Conservation (phyloP, 306 rosid species). For the Ochetophila trinervis region DNA sequence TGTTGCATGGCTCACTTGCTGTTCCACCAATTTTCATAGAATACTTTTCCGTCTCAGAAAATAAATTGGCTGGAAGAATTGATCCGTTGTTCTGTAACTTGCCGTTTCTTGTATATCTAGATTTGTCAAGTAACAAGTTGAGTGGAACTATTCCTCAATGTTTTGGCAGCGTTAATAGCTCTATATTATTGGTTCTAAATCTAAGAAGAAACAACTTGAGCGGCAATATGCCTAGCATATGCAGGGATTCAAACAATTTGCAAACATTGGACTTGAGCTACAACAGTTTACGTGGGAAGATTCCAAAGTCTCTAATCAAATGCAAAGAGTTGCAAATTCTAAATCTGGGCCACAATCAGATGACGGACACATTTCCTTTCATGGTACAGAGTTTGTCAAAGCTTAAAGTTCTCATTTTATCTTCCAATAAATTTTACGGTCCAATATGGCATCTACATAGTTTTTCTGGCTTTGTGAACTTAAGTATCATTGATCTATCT, state of each 20-base stretch:
- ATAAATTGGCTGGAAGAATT: neutral
- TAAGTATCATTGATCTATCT: conserved; percentile 1
- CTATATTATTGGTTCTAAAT: too few species aligned
- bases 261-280: neutral
- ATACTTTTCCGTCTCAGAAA: neutral
- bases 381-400: neutral
- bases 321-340: neutral
- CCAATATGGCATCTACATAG: conserved; percentile 1
- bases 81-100: neutral
- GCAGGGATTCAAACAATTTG: too few species aligned
- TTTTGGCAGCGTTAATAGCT: too few species aligned
- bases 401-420: neutral
- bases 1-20: neutral
- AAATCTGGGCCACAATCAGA: conserved; percentile 11
- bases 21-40: neutral
- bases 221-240: too few species aligned
- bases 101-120: neutral
- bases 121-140: neutral
- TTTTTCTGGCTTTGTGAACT: neutral
- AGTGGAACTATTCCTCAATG: neutral
- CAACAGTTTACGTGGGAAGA: conserved; percentile 2
- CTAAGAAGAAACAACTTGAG: too few species aligned
- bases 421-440: neutral
- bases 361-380: neutral
- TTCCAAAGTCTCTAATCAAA: conserved; percentile 3